Evolutionary conservation across 2,329 filamentous ascomycete species (phyloP), one percentile per base, ranked within the genome.

Genomic region (Aureobasidium namibiae): DNA sequence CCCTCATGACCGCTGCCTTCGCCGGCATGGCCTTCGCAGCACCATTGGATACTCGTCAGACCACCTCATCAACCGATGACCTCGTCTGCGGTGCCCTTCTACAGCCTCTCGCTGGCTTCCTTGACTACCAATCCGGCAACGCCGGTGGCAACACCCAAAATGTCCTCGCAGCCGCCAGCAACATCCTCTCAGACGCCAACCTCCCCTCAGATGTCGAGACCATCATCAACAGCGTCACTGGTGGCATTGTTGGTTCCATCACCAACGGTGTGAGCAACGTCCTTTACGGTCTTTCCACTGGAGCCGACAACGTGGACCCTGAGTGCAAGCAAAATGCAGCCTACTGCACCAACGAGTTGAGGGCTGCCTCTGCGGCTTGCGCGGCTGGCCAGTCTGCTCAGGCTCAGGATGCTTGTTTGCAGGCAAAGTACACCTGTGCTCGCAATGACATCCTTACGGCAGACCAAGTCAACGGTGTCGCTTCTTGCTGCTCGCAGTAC

Each of bases 391-490:
- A 56, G 38, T 8, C 7, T n/a, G 29, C 38, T 24, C 52, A 56
- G 39, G 52, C 52, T 24, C 52, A 56, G 26, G 52, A 56, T 56
- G 52, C 52, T 42, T 56, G 52, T 31, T n/a, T 56, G 24, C 39
- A 56, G 39, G 52, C 52, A n/a, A 56, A 56, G 18, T 56, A 56
- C 38, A 56, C 52, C 16, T 56, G 52, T n/a, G 52, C 52, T 1
- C n/a, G 52, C n/a, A 56, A 56, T 13, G 29, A 39, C 11, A 6
- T 56, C 5, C 29, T 56, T 16, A 16, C 26, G 11, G 24, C 52
- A n/a, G 13, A 16, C 14, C 26, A 34, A 13, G 39, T 56, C 1
- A 6, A 44, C 9, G 26, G 26, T 9, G 39, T 56, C 23, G 52
- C 52, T 33, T 14, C 39, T 44, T 56, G 52, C 52, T 56, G 52